phyloP scores from a whole-genome alignment of 306 rosid genomes.

The Casuarina cunninghamiana region DNA sequence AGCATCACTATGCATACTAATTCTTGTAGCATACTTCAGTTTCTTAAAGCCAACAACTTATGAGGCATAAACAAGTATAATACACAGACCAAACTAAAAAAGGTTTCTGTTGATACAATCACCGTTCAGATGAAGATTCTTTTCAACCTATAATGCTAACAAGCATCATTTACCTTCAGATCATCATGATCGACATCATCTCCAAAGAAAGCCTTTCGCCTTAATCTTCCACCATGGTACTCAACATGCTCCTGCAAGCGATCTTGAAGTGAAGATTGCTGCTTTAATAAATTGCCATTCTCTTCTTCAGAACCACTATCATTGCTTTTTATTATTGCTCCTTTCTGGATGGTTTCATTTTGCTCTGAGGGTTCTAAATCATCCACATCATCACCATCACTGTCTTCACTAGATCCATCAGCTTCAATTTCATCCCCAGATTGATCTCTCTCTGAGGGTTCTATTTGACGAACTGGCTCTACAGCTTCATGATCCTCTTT shows the following conservation, averaged over 20 bases:
- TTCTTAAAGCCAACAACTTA: not conserved
- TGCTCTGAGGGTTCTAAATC: constrained; percentile 53
- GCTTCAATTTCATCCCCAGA: constrained; percentile 30
- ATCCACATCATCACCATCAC: constrained; percentile 38
- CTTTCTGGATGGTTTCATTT: constrained; percentile 34
- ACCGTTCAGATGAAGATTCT: constrained; percentile 2
- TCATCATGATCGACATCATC: constrained; percentile 50
- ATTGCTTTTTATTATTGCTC: constrained; percentile 22
- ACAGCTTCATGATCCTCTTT: constrained; percentile 31
- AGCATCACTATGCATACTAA: not conserved
- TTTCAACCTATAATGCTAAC: constrained; percentile 7
- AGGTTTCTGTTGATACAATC: not conserved
- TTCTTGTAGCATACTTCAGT: not conserved
- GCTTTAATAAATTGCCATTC: constrained; percentile 27
- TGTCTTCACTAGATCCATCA: constrained; percentile 37
- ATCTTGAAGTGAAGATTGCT: constrained; percentile 27
- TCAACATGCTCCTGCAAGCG: constrained; percentile 67
- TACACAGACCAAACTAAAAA: no score
- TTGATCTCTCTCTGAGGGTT: constrained; percentile 33
- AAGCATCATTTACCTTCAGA: constrained; percentile 47
- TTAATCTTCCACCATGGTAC: constrained; percentile 67
- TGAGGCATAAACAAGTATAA: not conserved
- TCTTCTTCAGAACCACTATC: constrained; percentile 40
- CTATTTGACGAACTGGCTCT: constrained; percentile 29
- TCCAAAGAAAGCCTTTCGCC: constrained; percentile 72